phyloP scores from a whole-genome alignment of 176 grass and related monocot genomes.

The Avena insularis region DNA sequence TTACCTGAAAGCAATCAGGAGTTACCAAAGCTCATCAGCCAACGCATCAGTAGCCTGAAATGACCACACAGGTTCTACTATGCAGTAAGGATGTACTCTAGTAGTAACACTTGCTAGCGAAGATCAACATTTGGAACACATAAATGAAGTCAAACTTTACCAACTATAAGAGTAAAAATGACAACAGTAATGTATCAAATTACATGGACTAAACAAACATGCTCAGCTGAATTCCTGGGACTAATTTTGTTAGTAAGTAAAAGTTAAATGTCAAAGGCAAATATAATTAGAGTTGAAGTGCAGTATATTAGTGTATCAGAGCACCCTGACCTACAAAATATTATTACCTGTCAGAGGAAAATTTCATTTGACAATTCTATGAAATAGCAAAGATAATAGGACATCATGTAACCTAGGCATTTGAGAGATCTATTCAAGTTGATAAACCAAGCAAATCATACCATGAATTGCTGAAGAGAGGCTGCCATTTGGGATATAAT shows the following conservation, averaged over 20 bases:
- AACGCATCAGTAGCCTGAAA: slow-evolving; percentile 17
- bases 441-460: slow-evolving; percentile 37
- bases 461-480: slow-evolving; percentile 89
- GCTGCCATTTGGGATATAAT: slow-evolving; percentile 91
- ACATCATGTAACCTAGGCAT: neutral
- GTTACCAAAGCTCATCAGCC: slow-evolving; percentile 22
- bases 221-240: slow-evolving; percentile 3
- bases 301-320: slow-evolving; percentile 19
- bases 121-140: slow-evolving; percentile 2
- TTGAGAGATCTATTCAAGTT: neutral
- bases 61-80: neutral
- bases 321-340: neutral
- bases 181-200: neutral
- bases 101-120: slow-evolving; percentile 18
- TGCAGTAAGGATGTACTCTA: neutral
- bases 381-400: neutral
- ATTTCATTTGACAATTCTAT: neutral
- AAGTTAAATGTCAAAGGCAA: neutral
- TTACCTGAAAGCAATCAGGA: slow-evolving; percentile 59
- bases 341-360: no score
- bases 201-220: neutral
- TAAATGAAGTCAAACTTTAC: slow-evolving; percentile 27
- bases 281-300: slow-evolving; percentile 15
- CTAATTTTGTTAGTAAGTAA: neutral
- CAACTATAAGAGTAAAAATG: neutral